Percentiles rank a stretch among this genome's conserved stretches.
These are phyloP conservation scores for Apodospora peruviana DNA, from an alignment of 495 filamentous ascomycete species.

Conservation along the genomic window DNA sequence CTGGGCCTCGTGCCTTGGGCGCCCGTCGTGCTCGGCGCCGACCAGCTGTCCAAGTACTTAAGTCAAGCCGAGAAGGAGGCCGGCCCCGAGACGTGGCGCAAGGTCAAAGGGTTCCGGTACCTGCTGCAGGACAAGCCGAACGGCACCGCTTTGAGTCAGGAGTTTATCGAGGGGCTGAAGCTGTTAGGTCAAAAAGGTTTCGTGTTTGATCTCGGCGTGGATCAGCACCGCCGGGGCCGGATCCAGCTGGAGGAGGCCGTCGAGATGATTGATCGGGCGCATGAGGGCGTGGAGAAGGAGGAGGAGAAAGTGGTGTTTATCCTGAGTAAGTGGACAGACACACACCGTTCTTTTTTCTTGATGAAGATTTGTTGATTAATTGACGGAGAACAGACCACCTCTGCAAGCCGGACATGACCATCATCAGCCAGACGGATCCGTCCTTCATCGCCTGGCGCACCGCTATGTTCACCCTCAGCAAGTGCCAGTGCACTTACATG, in stretches of 20 bases:
- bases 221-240: slow-evolving; percentile 61
- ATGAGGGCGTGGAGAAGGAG: slow-evolving; percentile 49
- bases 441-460: slow-evolving; percentile 55
- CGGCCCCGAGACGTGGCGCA: slow-evolving; percentile 35
- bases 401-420: slow-evolving; percentile 74
- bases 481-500: slow-evolving; percentile 63
- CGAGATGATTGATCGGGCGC: slow-evolving; percentile 62
- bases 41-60: slow-evolving; percentile 46
- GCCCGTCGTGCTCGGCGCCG: slow-evolving; percentile 59
- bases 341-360: not conserved
- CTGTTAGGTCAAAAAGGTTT: slow-evolving; percentile 56
- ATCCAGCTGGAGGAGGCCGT: slow-evolving; percentile 67
- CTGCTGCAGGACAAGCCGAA: slow-evolving; percentile 69
- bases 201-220: slow-evolving; percentile 78
- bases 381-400: slow-evolving; percentile 60
- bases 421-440: slow-evolving; percentile 44
- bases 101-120: slow-evolving; percentile 67
- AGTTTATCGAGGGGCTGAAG: slow-evolving; percentile 65
- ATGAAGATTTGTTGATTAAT: slow-evolving; percentile 4
- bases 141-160: slow-evolving; percentile 52
- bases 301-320: slow-evolving; percentile 59
- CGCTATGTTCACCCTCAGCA: slow-evolving; percentile 53
- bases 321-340: slow-evolving; percentile 65
- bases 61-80: slow-evolving; percentile 44
- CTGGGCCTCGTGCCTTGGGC: slow-evolving; percentile 75